A percentile compares a stretch with the other conserved stretches of the same genome.
These are phyloP conservation scores for Verbena officinalis DNA, from an alignment of 257 asterid genomes.

Conservation along the genomic window DNA sequence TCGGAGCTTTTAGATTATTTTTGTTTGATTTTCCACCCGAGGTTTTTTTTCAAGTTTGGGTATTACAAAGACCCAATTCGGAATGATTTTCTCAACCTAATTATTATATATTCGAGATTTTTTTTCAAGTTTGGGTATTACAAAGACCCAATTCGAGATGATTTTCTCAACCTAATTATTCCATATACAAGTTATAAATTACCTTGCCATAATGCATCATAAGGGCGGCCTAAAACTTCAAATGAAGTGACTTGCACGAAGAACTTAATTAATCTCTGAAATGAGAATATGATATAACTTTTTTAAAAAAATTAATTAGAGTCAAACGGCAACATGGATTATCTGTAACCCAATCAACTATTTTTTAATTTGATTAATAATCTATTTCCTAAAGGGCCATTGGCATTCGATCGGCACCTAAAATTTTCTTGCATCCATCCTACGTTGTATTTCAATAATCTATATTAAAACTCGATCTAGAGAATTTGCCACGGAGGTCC, in stretches of 20 bases:
- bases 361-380: not conserved
- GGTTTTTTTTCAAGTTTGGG: too few relatives aligned
- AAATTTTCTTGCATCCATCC: not conserved
- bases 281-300: not conserved
- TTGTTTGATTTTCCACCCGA: too few relatives aligned
- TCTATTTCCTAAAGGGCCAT: not conserved
- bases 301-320: not conserved
- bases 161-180: too few relatives aligned
- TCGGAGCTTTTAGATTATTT: too few relatives aligned
- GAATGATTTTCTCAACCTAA: too few relatives aligned
- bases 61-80: too few relatives aligned
- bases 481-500: too few relatives aligned
- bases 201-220: not conserved
- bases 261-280: not conserved
- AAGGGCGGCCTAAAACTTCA: not conserved
- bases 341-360: not conserved
- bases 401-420: not conserved
- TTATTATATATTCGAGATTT: too few relatives aligned
- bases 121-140: too few relatives aligned
- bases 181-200: not conserved
- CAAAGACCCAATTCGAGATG: too few relatives aligned
- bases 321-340: not conserved
- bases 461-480: too few relatives aligned
- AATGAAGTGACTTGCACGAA: not conserved
- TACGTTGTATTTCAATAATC: not conserved